phyloP scores from a whole-genome alignment of 352 stramenopile species.

The Aphanomyces invadans region DNA sequence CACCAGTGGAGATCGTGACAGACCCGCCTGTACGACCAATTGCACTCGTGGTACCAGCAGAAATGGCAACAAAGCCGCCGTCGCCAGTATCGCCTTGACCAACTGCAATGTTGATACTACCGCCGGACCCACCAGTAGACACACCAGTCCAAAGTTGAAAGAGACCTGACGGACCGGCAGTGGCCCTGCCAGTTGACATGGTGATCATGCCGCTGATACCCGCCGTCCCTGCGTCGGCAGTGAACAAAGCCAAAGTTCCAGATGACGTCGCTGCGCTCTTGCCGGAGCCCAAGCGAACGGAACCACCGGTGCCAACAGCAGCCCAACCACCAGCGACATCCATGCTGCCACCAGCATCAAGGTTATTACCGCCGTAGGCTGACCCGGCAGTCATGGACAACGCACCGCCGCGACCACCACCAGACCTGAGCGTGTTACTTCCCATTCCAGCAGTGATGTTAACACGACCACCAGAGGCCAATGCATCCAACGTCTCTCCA shows the following conservation, averaged over 20 bases:
- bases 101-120: slow-evolving; percentile 6
- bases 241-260: slow-evolving; percentile 50
- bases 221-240: slow-evolving; percentile 49
- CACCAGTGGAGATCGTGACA: slow-evolving; percentile 71
- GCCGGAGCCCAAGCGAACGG: slow-evolving; percentile 39
- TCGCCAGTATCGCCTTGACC: slow-evolving; percentile 27
- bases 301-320: slow-evolving; percentile 43
- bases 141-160: slow-evolving; percentile 51
- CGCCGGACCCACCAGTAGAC: slow-evolving; percentile 26
- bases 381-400: slow-evolving; percentile 50
- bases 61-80: slow-evolving; percentile 38
- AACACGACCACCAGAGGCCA: slow-evolving; percentile 42
- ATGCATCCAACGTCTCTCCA: slow-evolving; percentile 44
- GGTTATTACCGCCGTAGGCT: slow-evolving; percentile 35
- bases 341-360: slow-evolving; percentile 46
- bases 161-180: slow-evolving; percentile 48
- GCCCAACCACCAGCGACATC: slow-evolving; percentile 41
- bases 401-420: slow-evolving; percentile 50
- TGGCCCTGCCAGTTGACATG: slow-evolving; percentile 47
- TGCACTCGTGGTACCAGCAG: slow-evolving; percentile 49
- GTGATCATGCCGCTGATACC: slow-evolving; percentile 66
- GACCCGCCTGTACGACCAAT: slow-evolving; percentile 51
- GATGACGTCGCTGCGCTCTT: slow-evolving; percentile 39
- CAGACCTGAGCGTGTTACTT: slow-evolving; percentile 33
- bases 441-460: slow-evolving; percentile 44